Conservation (phyloP, 2,329 filamentous ascomycete genomes). For the Penicillium hesseltinei region DNA sequence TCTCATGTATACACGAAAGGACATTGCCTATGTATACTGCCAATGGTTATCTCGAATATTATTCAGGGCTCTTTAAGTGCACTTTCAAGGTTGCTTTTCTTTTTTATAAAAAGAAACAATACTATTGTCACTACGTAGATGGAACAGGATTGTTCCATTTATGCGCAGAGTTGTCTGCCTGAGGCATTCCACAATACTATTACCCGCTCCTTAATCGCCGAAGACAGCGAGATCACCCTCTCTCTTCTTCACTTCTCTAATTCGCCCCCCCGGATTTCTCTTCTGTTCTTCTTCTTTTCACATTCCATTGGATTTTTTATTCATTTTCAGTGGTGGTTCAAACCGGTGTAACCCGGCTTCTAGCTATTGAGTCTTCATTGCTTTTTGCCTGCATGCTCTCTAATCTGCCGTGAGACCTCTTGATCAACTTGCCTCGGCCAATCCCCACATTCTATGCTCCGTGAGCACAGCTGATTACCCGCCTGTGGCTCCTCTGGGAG, state of each 20-base stretch:
- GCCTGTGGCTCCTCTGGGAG: slow-evolving; percentile 17
- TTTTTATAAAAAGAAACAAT: no score
- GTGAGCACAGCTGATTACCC: slow-evolving; percentile 22
- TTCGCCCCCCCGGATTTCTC: background rate
- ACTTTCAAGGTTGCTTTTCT: background rate
- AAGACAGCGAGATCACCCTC: slow-evolving; percentile 17
- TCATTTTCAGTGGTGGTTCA: background rate
- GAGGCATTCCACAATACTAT: slow-evolving; percentile 4
- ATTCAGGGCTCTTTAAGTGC: background rate
- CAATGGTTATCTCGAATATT: background rate
- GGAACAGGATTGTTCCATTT: background rate
- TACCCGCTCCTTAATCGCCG: slow-evolving; percentile 18
- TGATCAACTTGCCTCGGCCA: slow-evolving; percentile 21
- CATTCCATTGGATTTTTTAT: background rate
- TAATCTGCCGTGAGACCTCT: slow-evolving; percentile 26
- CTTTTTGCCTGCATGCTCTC: slow-evolving; percentile 25
- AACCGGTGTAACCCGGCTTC: slow-evolving; percentile 11
- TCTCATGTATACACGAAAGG: background rate
- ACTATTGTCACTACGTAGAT: background rate
- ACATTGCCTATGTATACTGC: no score
- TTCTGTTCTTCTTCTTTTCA: background rate
- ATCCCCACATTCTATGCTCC: slow-evolving; percentile 26
- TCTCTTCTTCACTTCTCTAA: slow-evolving; percentile 9
- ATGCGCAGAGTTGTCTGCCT: background rate
- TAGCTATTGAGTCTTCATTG: slow-evolving; percentile 19